Percentiles rank a stretch among this genome's conserved stretches.
phyloP scores from a whole-genome alignment of 352 stramenopile species.

The Phytophthora citrophthora region DNA sequence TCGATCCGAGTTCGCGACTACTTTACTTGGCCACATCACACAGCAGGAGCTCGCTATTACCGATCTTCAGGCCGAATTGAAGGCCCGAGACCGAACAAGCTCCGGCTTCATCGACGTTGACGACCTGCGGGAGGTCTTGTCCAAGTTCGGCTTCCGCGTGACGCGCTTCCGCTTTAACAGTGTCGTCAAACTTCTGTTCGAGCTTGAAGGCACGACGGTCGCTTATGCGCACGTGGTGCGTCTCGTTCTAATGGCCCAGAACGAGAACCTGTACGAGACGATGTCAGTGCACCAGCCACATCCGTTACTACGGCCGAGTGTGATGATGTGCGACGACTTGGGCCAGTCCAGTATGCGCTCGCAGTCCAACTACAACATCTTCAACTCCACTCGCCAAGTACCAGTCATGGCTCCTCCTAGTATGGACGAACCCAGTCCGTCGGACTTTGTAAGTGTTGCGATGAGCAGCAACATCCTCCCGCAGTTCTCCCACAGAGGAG shows the following conservation, averaged over 20 bases:
- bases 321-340: constrained; percentile 26
- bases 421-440: constrained; percentile 10
- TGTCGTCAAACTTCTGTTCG: constrained; percentile 63
- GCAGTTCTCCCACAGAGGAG: constrained; percentile 1
- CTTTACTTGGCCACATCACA: constrained; percentile 34
- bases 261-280: constrained; percentile 16
- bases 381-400: constrained; percentile 23
- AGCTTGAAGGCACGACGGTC: constrained; percentile 40
- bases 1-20: constrained; percentile 52
- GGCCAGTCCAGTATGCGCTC: constrained; percentile 28
- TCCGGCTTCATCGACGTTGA: constrained; percentile 49
- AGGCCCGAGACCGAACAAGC: constrained; percentile 24
- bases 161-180: constrained; percentile 71
- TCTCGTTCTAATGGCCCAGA: constrained; percentile 43
- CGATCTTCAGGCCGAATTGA: constrained; percentile 44
- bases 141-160: constrained; percentile 49
- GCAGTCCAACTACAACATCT: constrained; percentile 38
- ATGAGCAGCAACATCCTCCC: constrained; percentile 9
- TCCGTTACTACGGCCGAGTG: constrained; percentile 28
- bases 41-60: constrained; percentile 22
- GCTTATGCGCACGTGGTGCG: constrained; percentile 51
- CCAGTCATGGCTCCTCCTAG: constrained; percentile 8
- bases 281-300: constrained; percentile 13
- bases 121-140: constrained; percentile 47
- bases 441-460: constrained; percentile 19